Evolutionary conservation across 2,329 filamentous ascomycete species (phyloP), one percentile per base, ranked within the genome.

Genomic region (Hypoxylon sp.): DNA sequence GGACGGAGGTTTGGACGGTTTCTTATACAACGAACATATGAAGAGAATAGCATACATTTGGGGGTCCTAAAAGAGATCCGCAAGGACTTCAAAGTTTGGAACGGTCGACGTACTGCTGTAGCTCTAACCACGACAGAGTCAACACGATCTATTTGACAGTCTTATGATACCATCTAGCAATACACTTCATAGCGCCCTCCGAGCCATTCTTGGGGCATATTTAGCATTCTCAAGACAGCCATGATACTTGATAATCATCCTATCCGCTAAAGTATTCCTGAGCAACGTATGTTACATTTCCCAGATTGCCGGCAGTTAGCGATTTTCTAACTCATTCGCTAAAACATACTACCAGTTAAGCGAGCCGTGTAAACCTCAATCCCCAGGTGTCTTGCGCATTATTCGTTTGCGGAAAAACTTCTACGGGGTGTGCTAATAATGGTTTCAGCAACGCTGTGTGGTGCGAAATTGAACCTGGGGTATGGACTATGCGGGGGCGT

Each of bases 341-440:
- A 40, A 20, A 14, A 11, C 44, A 22, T 11, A 31, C 17, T 14
- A 17, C 22, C 54, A 25, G 6, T n/a, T 27, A 22, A 48, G 35
- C 42, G 40, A 44, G 17, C 17, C 10, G 17, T 20, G 17, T 6
- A 44, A 44, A 22, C 8, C 17, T 44, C 37, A 5, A 44, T n/a
- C 17, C 20, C 20, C 40, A 7, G 8, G 6, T 11, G 40, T 22
- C 20, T 17, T 17, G 10, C 40, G 7, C 40, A 17, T 20, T 44
- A 44, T 4, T 67, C 57, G 27, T 65, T 69, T 20, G 51, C 61
- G 10, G 69, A 71, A 13, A 69, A 13, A 25, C 66, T 69, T 50
- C 69, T 64, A 40, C 69, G 69, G n/a, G 66, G 66, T 5, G 69
- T 56, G 11, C 44, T 40, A 40, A 54, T 25, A 5, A 67, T 56